Evolutionary conservation across 2,329 filamentous ascomycete species (phyloP).

Genomic region (Cladobotryum protrusum): DNA sequence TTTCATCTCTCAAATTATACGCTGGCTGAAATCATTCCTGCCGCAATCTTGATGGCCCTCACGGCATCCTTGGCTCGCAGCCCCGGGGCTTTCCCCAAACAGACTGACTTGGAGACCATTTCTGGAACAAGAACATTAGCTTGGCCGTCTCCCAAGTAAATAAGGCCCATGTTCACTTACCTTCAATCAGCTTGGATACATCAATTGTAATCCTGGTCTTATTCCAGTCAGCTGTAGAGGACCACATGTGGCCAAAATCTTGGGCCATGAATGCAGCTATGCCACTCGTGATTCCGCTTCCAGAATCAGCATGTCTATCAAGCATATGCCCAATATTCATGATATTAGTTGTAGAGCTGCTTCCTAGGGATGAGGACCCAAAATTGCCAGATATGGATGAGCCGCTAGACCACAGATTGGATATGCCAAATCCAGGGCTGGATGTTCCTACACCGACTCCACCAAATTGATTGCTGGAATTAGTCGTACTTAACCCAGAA

Average conservation of each 20-base stretch:
- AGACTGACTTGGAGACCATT: conserved; percentile 29
- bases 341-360: conserved; percentile 1
- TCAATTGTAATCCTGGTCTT: conserved; percentile 31
- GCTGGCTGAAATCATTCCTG: conserved; percentile 10
- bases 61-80: conserved; percentile 34
- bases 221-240: conserved; percentile 15
- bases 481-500: background rate
- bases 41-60: conserved; percentile 24
- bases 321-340: background rate
- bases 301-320: background rate
- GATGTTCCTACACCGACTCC: background rate
- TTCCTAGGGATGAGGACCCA: background rate
- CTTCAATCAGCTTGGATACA: conserved; percentile 27
- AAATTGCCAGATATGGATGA: background rate
- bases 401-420: conserved; percentile 3
- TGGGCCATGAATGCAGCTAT: conserved; percentile 2
- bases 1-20: too few relatives aligned
- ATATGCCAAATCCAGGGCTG: background rate
- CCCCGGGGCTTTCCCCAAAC: conserved; percentile 34
- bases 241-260: conserved; percentile 7
- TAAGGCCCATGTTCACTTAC: conserved; percentile 19
- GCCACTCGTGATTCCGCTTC: background rate
- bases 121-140: conserved; percentile 20
- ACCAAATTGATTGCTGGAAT: background rate
- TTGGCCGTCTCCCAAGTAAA: background rate